Evolutionary conservation across 106 monocot species (phyloP).

Genomic region (Iris macrosiphon): DNA sequence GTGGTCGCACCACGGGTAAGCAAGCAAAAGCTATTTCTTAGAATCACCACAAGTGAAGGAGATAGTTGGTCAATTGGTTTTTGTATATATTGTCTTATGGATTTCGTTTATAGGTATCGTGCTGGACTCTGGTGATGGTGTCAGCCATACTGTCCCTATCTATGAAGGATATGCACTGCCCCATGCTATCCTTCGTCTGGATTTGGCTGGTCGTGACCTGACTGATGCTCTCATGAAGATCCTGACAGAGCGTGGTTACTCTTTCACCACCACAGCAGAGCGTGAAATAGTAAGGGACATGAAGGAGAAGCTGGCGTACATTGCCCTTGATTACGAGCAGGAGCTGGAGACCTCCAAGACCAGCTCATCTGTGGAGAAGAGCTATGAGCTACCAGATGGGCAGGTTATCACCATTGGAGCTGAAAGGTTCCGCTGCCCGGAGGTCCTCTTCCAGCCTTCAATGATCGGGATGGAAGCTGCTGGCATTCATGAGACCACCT

Average conservation of each 20-base stretch:
- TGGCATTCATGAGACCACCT: constrained; percentile 23
- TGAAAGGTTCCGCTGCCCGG: constrained; percentile 24
- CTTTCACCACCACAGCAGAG: constrained; percentile 25
- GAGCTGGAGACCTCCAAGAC: constrained; percentile 25
- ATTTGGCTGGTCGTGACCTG: constrained; percentile 19
- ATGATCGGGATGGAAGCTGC: constrained; percentile 32
- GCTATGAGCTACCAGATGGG: constrained; percentile 23
- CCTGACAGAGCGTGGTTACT: constrained; percentile 22
- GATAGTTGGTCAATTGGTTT: no score
- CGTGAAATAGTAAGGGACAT: constrained; percentile 28
- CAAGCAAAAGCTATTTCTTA: no score
- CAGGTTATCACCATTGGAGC: constrained; percentile 26
- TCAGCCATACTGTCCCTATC: constrained; percentile 27
- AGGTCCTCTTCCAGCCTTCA: constrained; percentile 27
- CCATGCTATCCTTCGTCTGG: constrained; percentile 22
- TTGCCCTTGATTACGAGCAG: constrained; percentile 25
- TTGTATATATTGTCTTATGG: no score
- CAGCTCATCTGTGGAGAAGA: constrained; percentile 27
- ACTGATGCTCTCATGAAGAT: constrained; percentile 29
- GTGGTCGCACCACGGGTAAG: constrained; percentile 30
- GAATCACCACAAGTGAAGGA: no score
- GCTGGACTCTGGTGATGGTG: constrained; percentile 32
- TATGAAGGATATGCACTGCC: constrained; percentile 29
- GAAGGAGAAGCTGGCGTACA: constrained; percentile 30
- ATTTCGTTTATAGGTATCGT: no score